These are phyloP conservation scores for sweet orange (Citrus sinensis) DNA, from an alignment of 345 rosid species.

Conservation along the genomic window DVS_A1.0 CM039164.1:25866501-25867000, in stretches of 20 bases:
- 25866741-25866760: not conserved
- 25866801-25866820: not conserved
- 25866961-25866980: not conserved
- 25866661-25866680: constrained; percentile 1
- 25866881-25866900: too few relatives aligned
- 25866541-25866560: not conserved
- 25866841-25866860: not conserved
- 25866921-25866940: not conserved
- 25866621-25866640: not conserved
- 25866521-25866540: constrained; percentile 7
- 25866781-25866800: too few relatives aligned
- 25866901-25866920: not conserved
- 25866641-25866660: not conserved
- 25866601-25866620: not conserved
- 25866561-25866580: not conserved
- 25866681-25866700: not conserved
- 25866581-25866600: too few relatives aligned
- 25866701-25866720: too few relatives aligned
- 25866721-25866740: too few relatives aligned
- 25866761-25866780: not conserved
- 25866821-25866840: constrained; percentile 2
- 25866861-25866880: too few relatives aligned
- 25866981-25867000: not conserved
- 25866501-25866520: constrained; percentile 19
- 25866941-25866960: not conserved